Conservation (phyloP, 129 eudicot genomes). For the Heracleum sosnowskyi region DNA sequence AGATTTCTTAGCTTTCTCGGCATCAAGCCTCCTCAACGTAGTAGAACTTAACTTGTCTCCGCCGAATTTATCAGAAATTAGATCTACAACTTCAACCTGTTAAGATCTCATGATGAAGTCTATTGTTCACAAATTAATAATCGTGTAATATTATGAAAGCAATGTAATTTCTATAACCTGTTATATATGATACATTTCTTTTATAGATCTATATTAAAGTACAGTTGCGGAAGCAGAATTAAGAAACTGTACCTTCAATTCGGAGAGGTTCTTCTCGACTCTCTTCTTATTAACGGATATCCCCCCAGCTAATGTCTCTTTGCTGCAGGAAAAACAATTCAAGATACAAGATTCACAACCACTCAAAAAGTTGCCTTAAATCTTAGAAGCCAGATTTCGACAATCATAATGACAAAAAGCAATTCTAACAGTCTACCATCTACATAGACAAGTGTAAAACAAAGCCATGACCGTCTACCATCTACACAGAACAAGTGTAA, state of each 20-base stretch:
- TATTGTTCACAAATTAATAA: not conserved
- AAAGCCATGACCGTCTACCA: not conserved
- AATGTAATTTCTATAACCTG: not conserved
- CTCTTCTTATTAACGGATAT: slow-evolving; percentile 80
- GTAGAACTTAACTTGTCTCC: slow-evolving; percentile 78
- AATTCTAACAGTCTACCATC: not conserved
- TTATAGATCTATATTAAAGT: too few relatives aligned
- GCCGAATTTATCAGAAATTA: slow-evolving; percentile 60
- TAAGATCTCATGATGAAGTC: not conserved
- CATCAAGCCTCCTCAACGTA: slow-evolving; percentile 75
- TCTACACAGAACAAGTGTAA: not conserved
- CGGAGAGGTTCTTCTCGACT: slow-evolving; percentile 74
- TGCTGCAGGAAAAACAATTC: slow-evolving; percentile 47
- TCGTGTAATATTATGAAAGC: not conserved
- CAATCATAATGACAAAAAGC: not conserved
- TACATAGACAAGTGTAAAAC: not conserved
- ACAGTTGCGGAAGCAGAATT: not conserved
- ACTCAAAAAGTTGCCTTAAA: not conserved
- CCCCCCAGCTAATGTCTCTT: slow-evolving; percentile 92
- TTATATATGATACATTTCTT: not conserved
- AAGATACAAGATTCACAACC: not conserved
- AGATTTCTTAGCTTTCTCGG: slow-evolving; percentile 48
- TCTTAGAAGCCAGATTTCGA: not conserved
- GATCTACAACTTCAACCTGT: slow-evolving; percentile 87
- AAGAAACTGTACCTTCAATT: slow-evolving; percentile 52